A percentile compares a stretch with the other conserved stretches of the same genome.
phyloP scores from a whole-genome alignment of 768 basidiomycete species.

The Mycena latifolia region DNA sequence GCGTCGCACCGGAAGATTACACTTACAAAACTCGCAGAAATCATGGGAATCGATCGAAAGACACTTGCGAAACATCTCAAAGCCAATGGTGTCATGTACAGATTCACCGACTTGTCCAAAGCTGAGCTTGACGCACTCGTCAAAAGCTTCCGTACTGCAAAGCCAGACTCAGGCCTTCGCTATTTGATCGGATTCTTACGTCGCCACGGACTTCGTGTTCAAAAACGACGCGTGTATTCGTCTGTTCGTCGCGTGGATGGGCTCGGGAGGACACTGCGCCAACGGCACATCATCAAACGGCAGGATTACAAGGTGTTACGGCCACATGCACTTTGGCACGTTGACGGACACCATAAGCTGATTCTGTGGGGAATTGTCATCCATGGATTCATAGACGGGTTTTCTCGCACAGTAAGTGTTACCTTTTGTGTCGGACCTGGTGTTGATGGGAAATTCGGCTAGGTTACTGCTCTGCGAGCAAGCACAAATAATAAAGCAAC shows the following conservation, averaged over 20 bases:
- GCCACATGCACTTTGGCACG: conserved; percentile 40
- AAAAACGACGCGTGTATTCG: conserved; percentile 27
- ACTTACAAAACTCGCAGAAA: too few relatives aligned
- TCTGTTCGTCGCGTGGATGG: conserved; percentile 42
- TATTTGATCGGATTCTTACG: conserved; percentile 42
- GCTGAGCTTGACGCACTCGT: conserved; percentile 20
- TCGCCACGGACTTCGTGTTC: conserved; percentile 34
- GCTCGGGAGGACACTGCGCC: conserved; percentile 30
- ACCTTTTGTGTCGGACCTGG: too few relatives aligned
- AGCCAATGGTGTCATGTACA: conserved; percentile 1
- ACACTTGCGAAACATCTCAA: conserved; percentile 1
- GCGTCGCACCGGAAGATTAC: too few relatives aligned
- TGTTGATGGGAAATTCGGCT: too few relatives aligned
- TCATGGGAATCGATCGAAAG: neutral
- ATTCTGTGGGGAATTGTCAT: conserved; percentile 43
- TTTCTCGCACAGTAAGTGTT: conserved; percentile 42
- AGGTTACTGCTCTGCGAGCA: conserved; percentile 28
- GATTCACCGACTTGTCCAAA: conserved; percentile 15
- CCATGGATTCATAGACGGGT: conserved; percentile 47
- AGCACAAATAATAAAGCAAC: conserved; percentile 33
- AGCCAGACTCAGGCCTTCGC: conserved; percentile 35
- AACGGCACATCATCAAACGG: conserved; percentile 23
- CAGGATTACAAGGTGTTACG: conserved; percentile 34
- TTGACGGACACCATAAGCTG: too few relatives aligned
- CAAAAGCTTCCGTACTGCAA: conserved; percentile 19